These are phyloP conservation scores for Paraleonurus japonicus DNA, from an alignment of 257 asterid species.

Conservation along the genomic window DNA sequence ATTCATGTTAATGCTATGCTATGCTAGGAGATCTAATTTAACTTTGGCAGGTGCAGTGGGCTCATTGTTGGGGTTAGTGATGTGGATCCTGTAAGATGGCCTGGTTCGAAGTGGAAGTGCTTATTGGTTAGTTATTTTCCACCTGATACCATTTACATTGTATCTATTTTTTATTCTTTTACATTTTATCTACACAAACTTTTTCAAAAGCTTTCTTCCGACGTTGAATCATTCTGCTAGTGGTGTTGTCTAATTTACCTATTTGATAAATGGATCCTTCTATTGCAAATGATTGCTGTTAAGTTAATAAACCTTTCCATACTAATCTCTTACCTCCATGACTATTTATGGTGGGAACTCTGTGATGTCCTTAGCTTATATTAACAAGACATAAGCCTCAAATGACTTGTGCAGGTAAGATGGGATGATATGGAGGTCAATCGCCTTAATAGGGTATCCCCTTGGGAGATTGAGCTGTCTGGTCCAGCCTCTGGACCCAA, in stretches of 20 bases:
- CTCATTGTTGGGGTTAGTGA: conserved; percentile 71
- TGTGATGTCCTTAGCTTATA: background rate
- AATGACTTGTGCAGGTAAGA: conserved; percentile 64
- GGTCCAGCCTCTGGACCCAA: conserved; percentile 59
- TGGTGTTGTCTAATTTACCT: background rate
- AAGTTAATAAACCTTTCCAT: background rate
- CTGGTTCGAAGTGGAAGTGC: conserved; percentile 94
- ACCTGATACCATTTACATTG: background rate
- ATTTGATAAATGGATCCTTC: conserved; percentile 8
- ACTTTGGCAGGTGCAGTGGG: conserved; percentile 67
- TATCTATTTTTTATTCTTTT: background rate
- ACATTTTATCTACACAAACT: background rate
- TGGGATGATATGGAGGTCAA: conserved; percentile 89
- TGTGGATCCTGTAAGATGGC: conserved; percentile 86
- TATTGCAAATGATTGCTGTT: background rate
- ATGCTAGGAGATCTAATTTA: conserved; percentile 15
- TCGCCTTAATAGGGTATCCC: conserved; percentile 80
- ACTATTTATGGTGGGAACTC: background rate
- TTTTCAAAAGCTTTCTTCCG: background rate
- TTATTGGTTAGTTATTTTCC: conserved; percentile 56
- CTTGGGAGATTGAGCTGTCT: conserved; percentile 94
- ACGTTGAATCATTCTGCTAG: background rate
- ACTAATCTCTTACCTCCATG: background rate
- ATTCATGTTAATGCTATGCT: background rate
- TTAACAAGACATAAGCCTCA: background rate